These are phyloP conservation scores for Chaetomium cochliodes DNA, from an alignment of 495 filamentous ascomycete genomes.

Conservation along the genomic window DNA sequence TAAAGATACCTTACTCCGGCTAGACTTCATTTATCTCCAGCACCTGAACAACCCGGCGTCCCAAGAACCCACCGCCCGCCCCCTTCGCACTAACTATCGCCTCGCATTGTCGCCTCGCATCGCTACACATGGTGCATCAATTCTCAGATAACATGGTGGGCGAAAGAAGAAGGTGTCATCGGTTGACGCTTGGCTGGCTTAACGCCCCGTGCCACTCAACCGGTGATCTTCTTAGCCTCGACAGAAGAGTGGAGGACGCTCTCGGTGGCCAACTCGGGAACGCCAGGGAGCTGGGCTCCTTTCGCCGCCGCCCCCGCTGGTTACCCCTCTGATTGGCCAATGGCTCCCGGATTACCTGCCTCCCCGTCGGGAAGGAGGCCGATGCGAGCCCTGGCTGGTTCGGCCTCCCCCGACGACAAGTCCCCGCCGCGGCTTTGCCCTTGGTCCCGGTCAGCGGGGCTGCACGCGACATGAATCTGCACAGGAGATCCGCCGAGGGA, in stretches of 20 bases:
- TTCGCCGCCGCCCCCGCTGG: not conserved
- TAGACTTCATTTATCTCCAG: not conserved
- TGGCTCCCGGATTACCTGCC: constrained; percentile 5
- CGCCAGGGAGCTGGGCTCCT: not conserved
- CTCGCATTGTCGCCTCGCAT: not conserved
- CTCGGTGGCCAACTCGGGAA: constrained; percentile 16
- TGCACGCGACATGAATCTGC: not conserved
- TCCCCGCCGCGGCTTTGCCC: not conserved
- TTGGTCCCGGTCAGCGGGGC: not conserved
- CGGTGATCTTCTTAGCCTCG: constrained; percentile 2
- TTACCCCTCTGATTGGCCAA: constrained; percentile 9
- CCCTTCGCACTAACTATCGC: not conserved
- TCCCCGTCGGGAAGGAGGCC: constrained; percentile 4
- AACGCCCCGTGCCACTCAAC: constrained; percentile 5
- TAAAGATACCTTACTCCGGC: not conserved
- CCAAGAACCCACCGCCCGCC: no score
- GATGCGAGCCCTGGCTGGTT: not conserved
- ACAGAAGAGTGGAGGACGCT: not conserved
- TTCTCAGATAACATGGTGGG: constrained; percentile 8
- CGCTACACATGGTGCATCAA: not conserved
- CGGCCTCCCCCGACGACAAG: not conserved
- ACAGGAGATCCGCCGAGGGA: constrained; percentile 6
- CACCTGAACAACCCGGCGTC: no score
- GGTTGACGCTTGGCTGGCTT: not conserved
- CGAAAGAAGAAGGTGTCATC: constrained; percentile 19